A percentile compares a stretch with the other conserved stretches of the same genome.
phyloP scores from a whole-genome alignment of 352 stramenopile genomes.

The Globisporangium orthogonon region DNA sequence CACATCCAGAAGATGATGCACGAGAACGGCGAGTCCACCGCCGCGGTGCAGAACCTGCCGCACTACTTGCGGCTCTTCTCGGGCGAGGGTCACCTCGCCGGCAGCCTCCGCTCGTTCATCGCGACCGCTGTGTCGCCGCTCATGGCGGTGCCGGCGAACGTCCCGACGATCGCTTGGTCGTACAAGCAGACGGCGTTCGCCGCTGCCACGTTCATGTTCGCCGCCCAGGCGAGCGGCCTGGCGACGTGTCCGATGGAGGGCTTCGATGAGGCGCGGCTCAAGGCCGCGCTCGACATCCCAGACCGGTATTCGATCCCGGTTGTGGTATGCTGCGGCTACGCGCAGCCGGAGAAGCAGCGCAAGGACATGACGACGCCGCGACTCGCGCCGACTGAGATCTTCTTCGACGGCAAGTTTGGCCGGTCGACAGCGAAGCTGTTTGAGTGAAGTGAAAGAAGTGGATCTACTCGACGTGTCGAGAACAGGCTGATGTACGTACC shows the following conservation, averaged over 20 bases:
- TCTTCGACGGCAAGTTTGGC: constrained; percentile 85
- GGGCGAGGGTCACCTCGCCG: too few species aligned
- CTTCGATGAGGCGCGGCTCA: constrained; percentile 71
- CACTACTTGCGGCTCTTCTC: not conserved
- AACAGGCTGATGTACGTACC: too few species aligned
- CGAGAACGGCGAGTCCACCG: too few species aligned
- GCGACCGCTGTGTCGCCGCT: constrained; percentile 63
- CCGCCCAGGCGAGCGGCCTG: constrained; percentile 59
- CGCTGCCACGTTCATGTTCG: constrained; percentile 62
- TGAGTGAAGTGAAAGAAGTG: not conserved
- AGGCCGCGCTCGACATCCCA: constrained; percentile 33
- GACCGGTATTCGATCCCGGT: constrained; percentile 49
- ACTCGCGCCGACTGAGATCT: constrained; percentile 57
- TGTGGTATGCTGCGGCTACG: constrained; percentile 63
- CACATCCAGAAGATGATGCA: too few species aligned
- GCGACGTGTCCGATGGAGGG: constrained; percentile 78
- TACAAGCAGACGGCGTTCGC: constrained; percentile 81
- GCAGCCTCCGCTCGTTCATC: constrained; percentile 43
- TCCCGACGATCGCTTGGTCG: constrained; percentile 41
- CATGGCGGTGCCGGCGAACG: constrained; percentile 17
- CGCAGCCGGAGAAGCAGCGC: constrained; percentile 16
- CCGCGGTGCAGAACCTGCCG: too few species aligned
- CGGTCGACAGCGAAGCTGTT: constrained; percentile 55
- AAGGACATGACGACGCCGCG: constrained; percentile 22
- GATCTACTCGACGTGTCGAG: too few species aligned